Conservation (phyloP, 345 rosid genomes). For the Durio zibethinus region DNA sequence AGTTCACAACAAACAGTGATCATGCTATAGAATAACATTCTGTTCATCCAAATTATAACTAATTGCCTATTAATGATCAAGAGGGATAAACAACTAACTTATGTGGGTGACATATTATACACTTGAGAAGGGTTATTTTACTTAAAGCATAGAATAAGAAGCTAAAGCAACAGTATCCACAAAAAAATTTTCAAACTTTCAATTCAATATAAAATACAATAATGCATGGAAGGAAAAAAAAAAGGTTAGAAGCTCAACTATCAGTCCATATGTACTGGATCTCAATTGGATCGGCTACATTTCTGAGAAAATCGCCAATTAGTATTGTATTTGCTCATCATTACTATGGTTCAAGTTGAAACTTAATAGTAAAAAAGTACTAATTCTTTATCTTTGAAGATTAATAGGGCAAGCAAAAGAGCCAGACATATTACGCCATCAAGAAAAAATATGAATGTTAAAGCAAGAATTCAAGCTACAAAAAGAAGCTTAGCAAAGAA, state of each 20-base stretch:
- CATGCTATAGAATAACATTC: background rate
- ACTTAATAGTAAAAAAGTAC: background rate
- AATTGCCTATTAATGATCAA: background rate
- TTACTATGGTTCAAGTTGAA: background rate
- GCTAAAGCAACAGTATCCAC: background rate
- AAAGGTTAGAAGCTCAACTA: background rate
- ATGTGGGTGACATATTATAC: background rate
- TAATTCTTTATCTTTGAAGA: background rate
- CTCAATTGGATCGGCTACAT: slow-evolving; percentile 4
- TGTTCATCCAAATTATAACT: background rate
- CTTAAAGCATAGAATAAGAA: background rate
- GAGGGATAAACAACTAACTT: background rate
- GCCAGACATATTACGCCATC: background rate
- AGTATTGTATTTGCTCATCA: background rate
- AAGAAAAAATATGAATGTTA: background rate
- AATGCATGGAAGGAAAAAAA: background rate
- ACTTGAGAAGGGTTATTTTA: background rate
- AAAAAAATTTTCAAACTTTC: background rate
- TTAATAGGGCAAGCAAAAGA: background rate
- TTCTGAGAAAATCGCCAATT: background rate
- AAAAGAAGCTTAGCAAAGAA: background rate
- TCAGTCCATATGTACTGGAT: background rate
- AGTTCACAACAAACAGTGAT: slow-evolving; percentile 3
- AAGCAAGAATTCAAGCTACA: background rate
- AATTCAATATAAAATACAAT: background rate